These are phyloP conservation scores for Ehretia macrophylla DNA, from an alignment of 257 asterid genomes.

Conservation along the genomic window DNA sequence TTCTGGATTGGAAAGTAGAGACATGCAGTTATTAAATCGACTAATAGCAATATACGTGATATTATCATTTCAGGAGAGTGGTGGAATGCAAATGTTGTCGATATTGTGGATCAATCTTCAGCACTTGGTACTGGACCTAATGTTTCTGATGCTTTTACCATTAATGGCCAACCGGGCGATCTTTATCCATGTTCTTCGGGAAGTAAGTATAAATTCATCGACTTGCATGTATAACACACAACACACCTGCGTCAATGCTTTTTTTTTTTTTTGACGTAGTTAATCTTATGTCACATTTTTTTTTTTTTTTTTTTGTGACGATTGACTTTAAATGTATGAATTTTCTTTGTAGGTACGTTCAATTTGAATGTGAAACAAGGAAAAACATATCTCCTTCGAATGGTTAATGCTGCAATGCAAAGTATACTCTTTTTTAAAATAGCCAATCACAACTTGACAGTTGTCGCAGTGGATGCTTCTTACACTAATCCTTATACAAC, in stretches of 20 bases:
- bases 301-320: no score
- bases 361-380: not conserved
- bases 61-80: conserved; percentile 45
- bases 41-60: no score
- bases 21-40: no score
- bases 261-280: no score
- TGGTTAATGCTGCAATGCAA: conserved; percentile 52
- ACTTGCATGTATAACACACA: not conserved
- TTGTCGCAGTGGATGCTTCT: conserved; percentile 42
- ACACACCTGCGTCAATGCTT: no score
- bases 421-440: conserved; percentile 24
- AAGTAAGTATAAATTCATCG: not conserved
- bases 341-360: not conserved
- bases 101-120: conserved; percentile 50
- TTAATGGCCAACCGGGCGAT: conserved; percentile 64
- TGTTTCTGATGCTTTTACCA: conserved; percentile 71
- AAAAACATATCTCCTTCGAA: conserved; percentile 4
- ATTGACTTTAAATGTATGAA: no score
- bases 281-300: no score
- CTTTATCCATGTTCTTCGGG: conserved; percentile 14
- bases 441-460: not conserved
- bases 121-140: conserved; percentile 64
- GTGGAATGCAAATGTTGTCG: conserved; percentile 78
- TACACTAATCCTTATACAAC: conserved; percentile 42
- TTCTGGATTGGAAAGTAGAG: no score